Evolutionary conservation across 2,329 filamentous ascomycete genomes (phyloP).

Genomic region (Cordyceps farinosa): DNA sequence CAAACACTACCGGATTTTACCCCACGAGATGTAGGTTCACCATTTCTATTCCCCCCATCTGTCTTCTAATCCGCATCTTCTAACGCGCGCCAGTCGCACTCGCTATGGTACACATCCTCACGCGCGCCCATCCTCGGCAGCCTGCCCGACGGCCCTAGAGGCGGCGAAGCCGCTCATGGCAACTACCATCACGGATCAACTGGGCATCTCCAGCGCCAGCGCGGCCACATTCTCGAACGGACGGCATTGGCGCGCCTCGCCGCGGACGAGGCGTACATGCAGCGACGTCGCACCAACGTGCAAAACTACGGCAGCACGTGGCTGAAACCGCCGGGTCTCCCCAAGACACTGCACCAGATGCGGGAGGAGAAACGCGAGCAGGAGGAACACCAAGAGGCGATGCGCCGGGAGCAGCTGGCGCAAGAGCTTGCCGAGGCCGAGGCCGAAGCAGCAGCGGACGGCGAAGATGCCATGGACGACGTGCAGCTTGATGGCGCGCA

Average conservation of each 20-base stretch:
- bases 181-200: constrained; percentile 22
- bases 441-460: constrained; percentile 39
- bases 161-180: constrained; percentile 25
- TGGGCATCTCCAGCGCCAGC: constrained; percentile 18
- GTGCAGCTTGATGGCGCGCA: constrained; percentile 52
- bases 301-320: constrained; percentile 83
- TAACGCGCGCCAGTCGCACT: constrained; percentile 55
- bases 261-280: constrained; percentile 72
- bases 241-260: constrained; percentile 66
- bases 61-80: neutral
- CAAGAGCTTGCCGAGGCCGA: constrained; percentile 72
- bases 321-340: constrained; percentile 83
- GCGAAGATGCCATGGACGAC: constrained; percentile 43
- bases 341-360: constrained; percentile 86
- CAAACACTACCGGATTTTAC: constrained; percentile 30
- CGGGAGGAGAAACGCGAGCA: constrained; percentile 86
- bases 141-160: constrained; percentile 31
- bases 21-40: constrained; percentile 63
- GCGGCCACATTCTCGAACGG: constrained; percentile 49
- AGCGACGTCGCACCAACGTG: constrained; percentile 75
- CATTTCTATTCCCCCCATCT: neutral
- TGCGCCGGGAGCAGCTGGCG: constrained; percentile 66
- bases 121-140: constrained; percentile 44
- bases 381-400: constrained; percentile 75
- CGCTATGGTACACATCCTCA: constrained; percentile 69